Evolutionary conservation across 139 green algal species (phyloP).

Genomic region (Chlorella vulgaris): DNA sequence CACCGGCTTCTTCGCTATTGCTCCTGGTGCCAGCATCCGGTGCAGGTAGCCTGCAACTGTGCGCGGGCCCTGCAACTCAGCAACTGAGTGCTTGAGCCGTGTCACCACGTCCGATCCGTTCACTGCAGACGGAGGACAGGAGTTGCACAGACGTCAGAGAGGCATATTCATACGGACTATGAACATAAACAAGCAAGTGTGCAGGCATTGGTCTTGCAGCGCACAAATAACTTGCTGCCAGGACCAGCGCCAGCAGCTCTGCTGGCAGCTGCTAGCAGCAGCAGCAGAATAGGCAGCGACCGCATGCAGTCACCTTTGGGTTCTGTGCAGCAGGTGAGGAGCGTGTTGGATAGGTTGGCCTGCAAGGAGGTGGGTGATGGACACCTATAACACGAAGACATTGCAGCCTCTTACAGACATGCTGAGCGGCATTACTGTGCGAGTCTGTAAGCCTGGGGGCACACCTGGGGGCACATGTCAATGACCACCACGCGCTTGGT

Average conservation of each 20-base stretch:
- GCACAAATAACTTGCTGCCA: too few species aligned
- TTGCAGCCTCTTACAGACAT: too few species aligned
- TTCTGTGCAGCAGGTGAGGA: not conserved
- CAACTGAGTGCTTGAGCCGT: not conserved
- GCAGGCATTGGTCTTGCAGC: too few species aligned
- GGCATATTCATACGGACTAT: not conserved
- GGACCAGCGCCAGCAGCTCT: not conserved
- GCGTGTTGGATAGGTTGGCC: slow-evolving; percentile 14
- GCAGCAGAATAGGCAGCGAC: too few species aligned
- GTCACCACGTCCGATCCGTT: not conserved
- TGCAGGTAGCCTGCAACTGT: slow-evolving; percentile 16
- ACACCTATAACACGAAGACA: too few species aligned
- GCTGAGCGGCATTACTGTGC: too few species aligned
- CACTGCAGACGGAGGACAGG: not conserved
- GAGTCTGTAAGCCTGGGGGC: too few species aligned
- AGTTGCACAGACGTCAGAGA: not conserved
- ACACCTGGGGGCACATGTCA: slow-evolving; percentile 23
- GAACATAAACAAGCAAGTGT: too few species aligned
- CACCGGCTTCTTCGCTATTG: not conserved
- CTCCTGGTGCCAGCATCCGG: not conserved
- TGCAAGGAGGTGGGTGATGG: too few species aligned
- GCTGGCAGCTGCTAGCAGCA: not conserved
- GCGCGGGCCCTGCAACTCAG: not conserved
- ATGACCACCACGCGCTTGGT: not conserved
- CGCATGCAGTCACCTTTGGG: not conserved